Evolutionary conservation across 768 basidiomycete species (phyloP), one percentile per base, ranked within the genome.

Genomic region (Boletales sp.): DNA sequence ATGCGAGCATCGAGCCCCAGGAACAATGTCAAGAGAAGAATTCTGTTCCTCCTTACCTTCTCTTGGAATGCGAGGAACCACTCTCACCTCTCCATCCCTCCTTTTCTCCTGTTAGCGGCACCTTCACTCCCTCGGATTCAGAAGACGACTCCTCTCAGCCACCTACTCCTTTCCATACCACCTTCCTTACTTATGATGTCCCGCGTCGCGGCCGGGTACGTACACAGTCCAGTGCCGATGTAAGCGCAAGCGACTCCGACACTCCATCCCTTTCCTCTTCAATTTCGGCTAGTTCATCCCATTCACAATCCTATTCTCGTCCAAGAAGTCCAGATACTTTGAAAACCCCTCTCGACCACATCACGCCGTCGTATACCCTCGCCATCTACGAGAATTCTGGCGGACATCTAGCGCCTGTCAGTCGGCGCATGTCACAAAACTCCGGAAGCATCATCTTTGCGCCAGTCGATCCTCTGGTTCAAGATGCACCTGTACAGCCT

Each of bases 231-330:
- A 58, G 60, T 41, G 59, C 68, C 6, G 57, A 60, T 39, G 45
- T 69, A 19, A 65, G 69, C 37, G 47, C 60, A 17, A 67, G 71
- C 47, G 72, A 72, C 50, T 74, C 72, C 43, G 75, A 77, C 50
- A 73, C 72, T n/a, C 76, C 76, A n/a, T 77, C 79, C 10, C 66
- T 80, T 43, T 66, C 70, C 29, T 74, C 74, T 43, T 76, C 72
- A 27, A 64, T 61, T 8, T 75, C 74, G 2, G 62, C 57, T 48
- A 73, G 72, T 45, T 75, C 74, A 5, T 60, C 61, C 4, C 66
- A 61, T 43, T 72, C 70, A 3, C 63, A 58, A 19, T 54, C 61
- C 43, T 53, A 56, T 63, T 57, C 54, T 53, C 74, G 65, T 8
- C 72, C 70, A 8, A 53, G 64, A 32, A 73, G 67, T 47, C 67